These are phyloP conservation scores for Strobilomyces echinocephalus DNA, from an alignment of 768 basidiomycete species.

Conservation along the genomic window DNA sequence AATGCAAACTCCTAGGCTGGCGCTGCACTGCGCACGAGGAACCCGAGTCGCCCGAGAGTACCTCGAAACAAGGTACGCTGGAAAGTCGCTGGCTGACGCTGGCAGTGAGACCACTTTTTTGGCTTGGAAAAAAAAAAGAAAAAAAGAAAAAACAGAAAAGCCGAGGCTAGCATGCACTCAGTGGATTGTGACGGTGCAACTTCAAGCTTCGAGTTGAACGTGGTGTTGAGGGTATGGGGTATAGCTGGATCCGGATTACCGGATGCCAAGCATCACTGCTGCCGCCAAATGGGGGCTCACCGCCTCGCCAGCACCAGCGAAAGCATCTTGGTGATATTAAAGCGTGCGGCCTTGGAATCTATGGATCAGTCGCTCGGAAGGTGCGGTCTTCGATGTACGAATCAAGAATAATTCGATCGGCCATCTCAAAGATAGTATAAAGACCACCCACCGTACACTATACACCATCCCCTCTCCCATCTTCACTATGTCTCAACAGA, in stretches of 20 bases:
- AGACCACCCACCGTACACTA: background rate
- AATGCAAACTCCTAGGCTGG: too few relatives aligned
- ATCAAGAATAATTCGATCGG: conserved; percentile 9
- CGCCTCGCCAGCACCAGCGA: conserved; percentile 13
- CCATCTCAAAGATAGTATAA: conserved; percentile 14
- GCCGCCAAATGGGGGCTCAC: background rate
- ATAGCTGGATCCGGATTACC: conserved; percentile 7
- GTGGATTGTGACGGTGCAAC: too few relatives aligned
- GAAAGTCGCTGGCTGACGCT: background rate
- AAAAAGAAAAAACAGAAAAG: background rate
- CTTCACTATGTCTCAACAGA: conserved; percentile 15
- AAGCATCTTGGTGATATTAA: background rate
- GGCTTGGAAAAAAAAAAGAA: too few relatives aligned
- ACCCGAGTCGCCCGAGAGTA: background rate
- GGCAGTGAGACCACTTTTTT: background rate
- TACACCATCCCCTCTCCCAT: conserved; percentile 6
- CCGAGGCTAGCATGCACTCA: too few relatives aligned
- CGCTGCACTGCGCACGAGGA: background rate
- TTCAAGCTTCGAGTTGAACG: too few relatives aligned
- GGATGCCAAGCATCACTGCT: conserved; percentile 11
- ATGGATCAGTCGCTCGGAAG: too few relatives aligned
- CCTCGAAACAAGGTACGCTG: background rate
- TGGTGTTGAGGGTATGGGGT: conserved; percentile 1
- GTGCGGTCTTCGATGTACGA: conserved; percentile 6
- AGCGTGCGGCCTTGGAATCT: too few relatives aligned